Evolutionary conservation across 768 basidiomycete genomes (phyloP), one percentile per base, ranked within the genome.

Genomic region (Mycena rebaudengoi): DNA sequence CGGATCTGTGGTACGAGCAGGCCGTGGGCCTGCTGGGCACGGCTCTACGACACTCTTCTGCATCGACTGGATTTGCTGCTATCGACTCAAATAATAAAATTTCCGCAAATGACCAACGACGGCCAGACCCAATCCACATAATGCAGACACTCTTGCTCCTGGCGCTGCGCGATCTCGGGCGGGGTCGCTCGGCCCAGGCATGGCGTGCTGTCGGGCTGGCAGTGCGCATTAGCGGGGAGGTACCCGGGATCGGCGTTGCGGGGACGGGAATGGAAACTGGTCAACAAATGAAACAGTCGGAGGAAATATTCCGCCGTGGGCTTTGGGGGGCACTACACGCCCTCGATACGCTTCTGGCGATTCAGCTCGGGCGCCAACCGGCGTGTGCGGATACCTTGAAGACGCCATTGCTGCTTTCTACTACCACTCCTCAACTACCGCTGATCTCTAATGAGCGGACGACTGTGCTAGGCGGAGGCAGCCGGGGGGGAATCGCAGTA

Each of bases 1-100:
- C 74, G 5, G 73, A 74, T 51, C 41, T 75, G 5, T 75, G 74
- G 74, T 75, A 69, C 29, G 70, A 69, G n/a, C n/a, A n/a, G n/a
- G n/a, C n/a, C n/a, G n/a, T n/a, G n/a, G n/a, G n/a, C n/a, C n/a
- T n/a, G n/a, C n/a, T n/a, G n/a, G n/a, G n/a, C n/a, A n/a, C n/a
- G n/a, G n/a, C n/a, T n/a, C n/a, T n/a, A n/a, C n/a, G n/a, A n/a
- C n/a, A n/a, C n/a, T 49, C 68, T 69, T 32, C 60, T 69, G 10
- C 68, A 70, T 37, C 28, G 23, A 23, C 43, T n/a, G 33, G 21
- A 37, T 11, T 28, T 12, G 18, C 25, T 16, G 6, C 56, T 28
- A 25, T 14, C 26, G 20, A 23, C 25, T 33, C 14, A 20, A 7
- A 21, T 18, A 18, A 33, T 33, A 23, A 13, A 3, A 10, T n/a